A percentile compares a stretch with the other conserved stretches of the same genome.
Evolutionary conservation across 148 eudicot genomes (phyloP).

Genomic region (Oxyria digyna): DNA sequence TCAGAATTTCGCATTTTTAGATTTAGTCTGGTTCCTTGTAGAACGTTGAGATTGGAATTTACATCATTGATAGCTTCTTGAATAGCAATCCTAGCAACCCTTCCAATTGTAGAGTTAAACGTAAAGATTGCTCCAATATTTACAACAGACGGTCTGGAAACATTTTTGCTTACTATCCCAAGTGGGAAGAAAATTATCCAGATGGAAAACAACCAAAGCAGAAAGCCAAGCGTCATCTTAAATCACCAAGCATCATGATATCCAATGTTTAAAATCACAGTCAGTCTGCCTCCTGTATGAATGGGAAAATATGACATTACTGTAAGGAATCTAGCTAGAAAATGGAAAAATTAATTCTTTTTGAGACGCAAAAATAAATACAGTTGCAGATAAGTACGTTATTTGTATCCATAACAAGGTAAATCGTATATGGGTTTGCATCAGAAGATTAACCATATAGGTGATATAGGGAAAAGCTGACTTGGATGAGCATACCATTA

Average conservation of each 20-base stretch:
- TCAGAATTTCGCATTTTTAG: constrained; percentile 39
- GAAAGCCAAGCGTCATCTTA: background rate
- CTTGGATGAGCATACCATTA: background rate
- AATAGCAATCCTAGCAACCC: constrained; percentile 77
- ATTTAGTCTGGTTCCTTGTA: constrained; percentile 46
- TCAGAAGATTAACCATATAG: background rate
- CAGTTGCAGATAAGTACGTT: background rate
- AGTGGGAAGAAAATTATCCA: constrained; percentile 11
- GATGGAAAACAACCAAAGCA: background rate
- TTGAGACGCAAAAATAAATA: background rate
- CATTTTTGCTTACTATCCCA: constrained; percentile 29
- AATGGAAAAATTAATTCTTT: background rate
- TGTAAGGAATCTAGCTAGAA: background rate
- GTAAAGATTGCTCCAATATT: constrained; percentile 79
- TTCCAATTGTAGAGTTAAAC: constrained; percentile 77
- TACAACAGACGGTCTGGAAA: constrained; percentile 59
- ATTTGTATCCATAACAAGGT: background rate
- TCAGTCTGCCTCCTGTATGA: background rate
- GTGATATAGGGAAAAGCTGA: background rate
- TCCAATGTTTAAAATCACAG: background rate
- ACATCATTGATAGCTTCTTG: constrained; percentile 81
- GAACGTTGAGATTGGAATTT: constrained; percentile 50
- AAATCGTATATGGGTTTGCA: background rate
- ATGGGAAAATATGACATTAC: background rate
- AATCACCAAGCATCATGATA: background rate